Evolutionary conservation across 2,329 filamentous ascomycete genomes (phyloP), one percentile per base, ranked within the genome.

Genomic region (Chaetoscypha palmicola): DNA sequence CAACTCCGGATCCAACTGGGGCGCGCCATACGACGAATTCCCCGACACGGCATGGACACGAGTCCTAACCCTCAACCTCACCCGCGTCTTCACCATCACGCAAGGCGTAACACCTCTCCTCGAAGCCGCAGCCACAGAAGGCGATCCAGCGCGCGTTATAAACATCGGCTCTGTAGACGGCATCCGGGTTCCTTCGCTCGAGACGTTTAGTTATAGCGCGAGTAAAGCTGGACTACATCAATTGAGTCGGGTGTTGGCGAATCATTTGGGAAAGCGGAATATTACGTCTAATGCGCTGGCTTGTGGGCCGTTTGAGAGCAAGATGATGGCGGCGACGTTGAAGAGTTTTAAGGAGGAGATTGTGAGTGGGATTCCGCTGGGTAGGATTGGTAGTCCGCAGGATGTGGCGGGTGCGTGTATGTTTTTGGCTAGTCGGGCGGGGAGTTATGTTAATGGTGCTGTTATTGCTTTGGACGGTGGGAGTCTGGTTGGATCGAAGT

Each of bases 401-500:
- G 84, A 89, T 61, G 79, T 86, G 3, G 83, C 82, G 0, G 83
- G 83, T 0, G 73, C 82, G 9, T 86, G 83, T 59, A 64, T 89
- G 44, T 89, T 83, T 64, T 62, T 89, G 58, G 71, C 73, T 30
- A 83, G 81, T 55, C 68, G 74, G 43, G 84, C 83, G 1, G 83
- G 84, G 3, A 68, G 74, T 1, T 83, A 73, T 60, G 70, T 82
- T 26, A 85, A 83, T 50, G 81, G 81, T 3, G 77, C 79, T 12
- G 77, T 75, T 2, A 76, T 84, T 49, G 65, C 74, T 8, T 58
- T 83, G 31, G 81, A 85, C 58, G 79, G 79, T 2, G 78, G 78
- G 2, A 62, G 67, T 17, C 64, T 69, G 22, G 57, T 73, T 43
- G 58, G 66, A 34, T 61, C 67, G 14, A 74, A 71, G 58, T 59